These are phyloP conservation scores for Exophiala xenobiotica DNA, from an alignment of 2,329 filamentous ascomycete species.

Conservation along the genomic window DNA sequence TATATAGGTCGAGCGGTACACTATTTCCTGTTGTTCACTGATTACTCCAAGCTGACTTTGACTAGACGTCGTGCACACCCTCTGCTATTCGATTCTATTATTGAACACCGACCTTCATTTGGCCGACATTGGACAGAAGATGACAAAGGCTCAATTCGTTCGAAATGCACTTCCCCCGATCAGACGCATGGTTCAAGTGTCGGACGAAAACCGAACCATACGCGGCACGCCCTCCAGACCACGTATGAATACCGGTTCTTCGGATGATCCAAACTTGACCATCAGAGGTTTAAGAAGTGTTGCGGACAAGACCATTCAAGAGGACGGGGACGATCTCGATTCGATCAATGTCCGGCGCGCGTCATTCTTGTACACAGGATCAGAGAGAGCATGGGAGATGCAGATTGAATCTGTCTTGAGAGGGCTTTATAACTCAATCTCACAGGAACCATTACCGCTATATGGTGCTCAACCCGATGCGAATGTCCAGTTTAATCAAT, in stretches of 20 bases:
- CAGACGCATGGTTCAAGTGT: constrained; percentile 58
- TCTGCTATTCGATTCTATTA: constrained; percentile 92
- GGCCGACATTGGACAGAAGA: constrained; percentile 92
- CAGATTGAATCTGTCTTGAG: constrained; percentile 90
- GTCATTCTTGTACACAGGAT: constrained; percentile 71
- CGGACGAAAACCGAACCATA: constrained; percentile 11
- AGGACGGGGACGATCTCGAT: constrained; percentile 29
- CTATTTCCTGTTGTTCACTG: constrained; percentile 16
- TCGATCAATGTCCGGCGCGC: constrained; percentile 45
- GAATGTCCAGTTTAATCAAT: constrained; percentile 29
- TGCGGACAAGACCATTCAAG: constrained; percentile 32
- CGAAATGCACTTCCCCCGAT: constrained; percentile 96
- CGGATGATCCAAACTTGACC: constrained; percentile 7
- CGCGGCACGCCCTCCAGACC: constrained; percentile 17
- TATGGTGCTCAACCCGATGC: constrained; percentile 58
- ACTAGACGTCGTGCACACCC: constrained; percentile 89
- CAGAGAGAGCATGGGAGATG: constrained; percentile 77
- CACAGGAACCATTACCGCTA: constrained; percentile 79
- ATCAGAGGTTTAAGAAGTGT: constrained; percentile 19
- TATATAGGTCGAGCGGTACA: constrained; percentile 84
- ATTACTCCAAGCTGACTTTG: constrained; percentile 3
- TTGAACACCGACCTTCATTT: constrained; percentile 95
- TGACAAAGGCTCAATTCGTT: constrained; percentile 91
- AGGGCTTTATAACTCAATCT: constrained; percentile 86
- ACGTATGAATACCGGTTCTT: constrained; percentile 9